Conservation (phyloP, 2,329 filamentous ascomycete species). For the Hypoxylon sp. region DNA sequence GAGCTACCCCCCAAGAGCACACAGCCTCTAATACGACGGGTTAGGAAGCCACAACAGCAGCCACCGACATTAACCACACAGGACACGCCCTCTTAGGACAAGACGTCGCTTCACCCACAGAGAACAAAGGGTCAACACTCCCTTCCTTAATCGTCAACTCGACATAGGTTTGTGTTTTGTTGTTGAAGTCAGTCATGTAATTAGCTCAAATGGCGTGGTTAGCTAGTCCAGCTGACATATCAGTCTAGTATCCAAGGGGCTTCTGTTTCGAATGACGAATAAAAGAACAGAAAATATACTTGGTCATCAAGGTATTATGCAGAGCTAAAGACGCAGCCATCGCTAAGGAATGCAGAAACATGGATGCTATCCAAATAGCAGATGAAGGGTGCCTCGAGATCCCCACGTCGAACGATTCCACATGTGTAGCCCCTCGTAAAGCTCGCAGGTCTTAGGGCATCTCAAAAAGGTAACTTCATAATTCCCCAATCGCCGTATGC, state of each 20-base stretch:
- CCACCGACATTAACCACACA: slow-evolving; percentile 8
- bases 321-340: background rate
- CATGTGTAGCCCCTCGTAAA: background rate
- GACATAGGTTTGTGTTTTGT: background rate
- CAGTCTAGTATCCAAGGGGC: slow-evolving; percentile 7
- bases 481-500: background rate
- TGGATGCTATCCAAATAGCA: slow-evolving; percentile 16
- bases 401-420: background rate
- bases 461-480: slow-evolving; percentile 6
- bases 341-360: slow-evolving; percentile 9
- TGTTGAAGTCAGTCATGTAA: slow-evolving; percentile 24
- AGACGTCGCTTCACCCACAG: slow-evolving; percentile 5
- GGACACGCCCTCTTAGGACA: slow-evolving; percentile 8
- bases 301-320: slow-evolving; percentile 4
- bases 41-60: slow-evolving; percentile 24
- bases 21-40: slow-evolving; percentile 28
- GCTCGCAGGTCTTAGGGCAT: background rate
- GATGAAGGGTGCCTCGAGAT: slow-evolving; percentile 3
- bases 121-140: background rate
- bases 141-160: slow-evolving; percentile 12
- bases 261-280: background rate
- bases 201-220: slow-evolving; percentile 27
- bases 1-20: slow-evolving; percentile 9
- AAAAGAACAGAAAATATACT: background rate
- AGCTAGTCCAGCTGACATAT: slow-evolving; percentile 18